Evolutionary conservation across 2,329 filamentous ascomycete genomes (phyloP).

Genomic region (Microcyclospora pomicola): DNA sequence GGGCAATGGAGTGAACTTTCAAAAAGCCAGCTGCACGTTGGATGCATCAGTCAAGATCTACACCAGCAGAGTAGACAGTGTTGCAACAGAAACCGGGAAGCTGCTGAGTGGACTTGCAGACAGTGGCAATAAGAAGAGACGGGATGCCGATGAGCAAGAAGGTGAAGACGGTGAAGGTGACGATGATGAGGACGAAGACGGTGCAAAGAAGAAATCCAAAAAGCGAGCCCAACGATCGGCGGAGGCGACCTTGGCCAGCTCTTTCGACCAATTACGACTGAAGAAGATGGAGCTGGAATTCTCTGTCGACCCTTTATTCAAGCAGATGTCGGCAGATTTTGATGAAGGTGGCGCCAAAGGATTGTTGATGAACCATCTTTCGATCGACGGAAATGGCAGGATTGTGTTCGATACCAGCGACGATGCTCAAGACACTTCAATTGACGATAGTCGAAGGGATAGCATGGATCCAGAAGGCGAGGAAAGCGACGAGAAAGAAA

Average conservation of each 20-base stretch:
- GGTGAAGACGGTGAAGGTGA: conserved; percentile 50
- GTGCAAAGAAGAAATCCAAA: conserved; percentile 46
- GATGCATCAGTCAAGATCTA: conserved; percentile 99
- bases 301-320: conserved; percentile 94
- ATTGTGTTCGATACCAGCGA: conserved; percentile 99
- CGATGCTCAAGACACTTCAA: conserved; percentile 47
- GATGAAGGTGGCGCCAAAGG: conserved; percentile 97
- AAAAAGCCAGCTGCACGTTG: conserved; percentile 92
- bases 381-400: conserved; percentile 78
- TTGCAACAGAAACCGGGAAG: conserved; percentile 93
- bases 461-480: conserved; percentile 31
- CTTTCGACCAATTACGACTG: conserved; percentile 74
- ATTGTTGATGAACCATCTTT: conserved; percentile 85
- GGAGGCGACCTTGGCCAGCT: conserved; percentile 82
- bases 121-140: conserved; percentile 49
- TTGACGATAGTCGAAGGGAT: conserved; percentile 20
- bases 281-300: conserved; percentile 98
- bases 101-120: conserved; percentile 86
- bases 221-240: conserved; percentile 68
- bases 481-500: conserved; percentile 30
- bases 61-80: conserved; percentile 93
- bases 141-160: conserved; percentile 42
- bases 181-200: conserved; percentile 37
- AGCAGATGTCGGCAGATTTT: conserved; percentile 95
- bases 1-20: conserved; percentile 94